Percentiles rank a stretch among this genome's conserved stretches.
Conservation (phyloP, 2,329 filamentous ascomycete genomes). For the Apiospora saccharicola region DNA sequence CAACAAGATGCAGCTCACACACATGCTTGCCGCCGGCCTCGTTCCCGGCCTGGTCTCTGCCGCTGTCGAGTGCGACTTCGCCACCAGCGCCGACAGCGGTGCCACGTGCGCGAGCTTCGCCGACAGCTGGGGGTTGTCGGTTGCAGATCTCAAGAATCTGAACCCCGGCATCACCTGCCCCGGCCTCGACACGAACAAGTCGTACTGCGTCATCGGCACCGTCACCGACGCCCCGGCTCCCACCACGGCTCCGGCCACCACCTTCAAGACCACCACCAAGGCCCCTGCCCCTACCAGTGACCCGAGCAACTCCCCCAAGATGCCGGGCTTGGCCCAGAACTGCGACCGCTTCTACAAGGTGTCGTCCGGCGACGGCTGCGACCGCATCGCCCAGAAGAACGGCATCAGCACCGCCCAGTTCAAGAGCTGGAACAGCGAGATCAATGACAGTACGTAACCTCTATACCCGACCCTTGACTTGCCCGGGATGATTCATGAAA, state of each 20-base stretch:
- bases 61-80: constrained; percentile 31
- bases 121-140: constrained; percentile 34
- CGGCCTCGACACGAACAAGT: constrained; percentile 30
- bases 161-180: constrained; percentile 39
- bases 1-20: constrained; percentile 27
- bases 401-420: constrained; percentile 30
- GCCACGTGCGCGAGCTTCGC: constrained; percentile 40
- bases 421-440: constrained; percentile 30
- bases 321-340: constrained; percentile 28
- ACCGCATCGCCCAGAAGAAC: constrained; percentile 28
- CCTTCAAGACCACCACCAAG: constrained; percentile 13
- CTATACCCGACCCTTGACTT: neutral
- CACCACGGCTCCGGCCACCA: constrained; percentile 23
- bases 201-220: constrained; percentile 36
- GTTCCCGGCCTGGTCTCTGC: constrained; percentile 27
- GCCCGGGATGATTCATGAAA: neutral
- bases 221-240: constrained; percentile 26
- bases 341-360: constrained; percentile 44
- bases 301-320: constrained; percentile 28
- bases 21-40: constrained; percentile 26
- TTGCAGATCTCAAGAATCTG: constrained; percentile 34
- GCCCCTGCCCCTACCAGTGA: constrained; percentile 23
- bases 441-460: constrained; percentile 26
- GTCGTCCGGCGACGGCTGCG: constrained; percentile 42
- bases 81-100: constrained; percentile 30